Evolutionary conservation across 2,329 filamentous ascomycete genomes (phyloP).

Genomic region (Alternaria alternata): DNA sequence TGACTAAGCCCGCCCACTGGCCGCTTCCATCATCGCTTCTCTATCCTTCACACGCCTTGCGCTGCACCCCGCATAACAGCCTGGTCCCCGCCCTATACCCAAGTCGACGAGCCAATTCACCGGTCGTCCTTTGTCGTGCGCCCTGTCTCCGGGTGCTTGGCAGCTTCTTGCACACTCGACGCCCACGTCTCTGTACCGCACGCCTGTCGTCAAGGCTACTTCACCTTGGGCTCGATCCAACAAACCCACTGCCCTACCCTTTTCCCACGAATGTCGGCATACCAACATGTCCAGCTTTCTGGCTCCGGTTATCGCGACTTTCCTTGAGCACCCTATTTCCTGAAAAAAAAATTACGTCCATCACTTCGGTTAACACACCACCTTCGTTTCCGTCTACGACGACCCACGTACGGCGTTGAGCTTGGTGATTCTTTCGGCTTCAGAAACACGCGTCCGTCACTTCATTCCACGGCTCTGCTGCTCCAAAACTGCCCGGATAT

Average conservation of each 20-base stretch:
- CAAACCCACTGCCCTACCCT: slow-evolving; percentile 23
- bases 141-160: slow-evolving; percentile 15
- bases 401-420: slow-evolving; percentile 34
- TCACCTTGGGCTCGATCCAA: slow-evolving; percentile 19
- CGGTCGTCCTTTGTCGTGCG: slow-evolving; percentile 22
- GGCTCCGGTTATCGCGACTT: slow-evolving; percentile 56
- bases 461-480: slow-evolving; percentile 3
- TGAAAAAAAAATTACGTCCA: slow-evolving; percentile 43
- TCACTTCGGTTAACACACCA: slow-evolving; percentile 34
- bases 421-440: slow-evolving; percentile 30
- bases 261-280: slow-evolving; percentile 53
- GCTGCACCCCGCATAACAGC: slow-evolving; percentile 20
- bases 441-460: slow-evolving; percentile 4
- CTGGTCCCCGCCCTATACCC: slow-evolving; percentile 20
- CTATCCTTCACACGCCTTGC: slow-evolving; percentile 24
- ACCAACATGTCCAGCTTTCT: slow-evolving; percentile 60
- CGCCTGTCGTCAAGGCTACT: slow-evolving; percentile 24
- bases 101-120: slow-evolving; percentile 27
- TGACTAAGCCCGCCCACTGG: slow-evolving; percentile 21
- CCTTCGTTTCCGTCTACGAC: slow-evolving; percentile 41
- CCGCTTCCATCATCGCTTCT: slow-evolving; percentile 25
- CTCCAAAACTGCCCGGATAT: neutral
- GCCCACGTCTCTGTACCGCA: slow-evolving; percentile 18
- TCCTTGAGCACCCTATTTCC: slow-evolving; percentile 62
- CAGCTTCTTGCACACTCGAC: slow-evolving; percentile 20